Evolutionary conservation across 2,329 filamentous ascomycete species (phyloP).

Genomic region (Colletotrichum sp.): DNA sequence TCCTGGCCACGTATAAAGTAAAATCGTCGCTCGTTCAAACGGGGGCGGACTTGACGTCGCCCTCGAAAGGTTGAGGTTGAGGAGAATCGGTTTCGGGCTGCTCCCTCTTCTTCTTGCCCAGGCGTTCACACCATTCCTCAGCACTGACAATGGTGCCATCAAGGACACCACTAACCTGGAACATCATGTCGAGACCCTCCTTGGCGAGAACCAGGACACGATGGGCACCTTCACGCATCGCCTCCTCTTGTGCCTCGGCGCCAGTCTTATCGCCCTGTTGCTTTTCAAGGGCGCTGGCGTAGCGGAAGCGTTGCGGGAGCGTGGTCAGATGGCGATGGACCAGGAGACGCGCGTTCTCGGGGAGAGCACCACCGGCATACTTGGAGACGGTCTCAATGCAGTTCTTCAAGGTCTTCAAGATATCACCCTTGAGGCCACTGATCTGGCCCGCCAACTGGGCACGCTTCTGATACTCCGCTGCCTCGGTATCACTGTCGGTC

Average conservation of each 20-base stretch:
- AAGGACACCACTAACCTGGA: slow-evolving; percentile 85
- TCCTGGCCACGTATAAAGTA: background rate
- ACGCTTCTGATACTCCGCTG: slow-evolving; percentile 40
- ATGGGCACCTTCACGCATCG: slow-evolving; percentile 66
- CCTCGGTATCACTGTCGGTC: slow-evolving; percentile 21
- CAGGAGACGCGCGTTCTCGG: slow-evolving; percentile 83
- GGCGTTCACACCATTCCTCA: slow-evolving; percentile 85
- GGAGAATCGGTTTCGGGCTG: slow-evolving; percentile 26
- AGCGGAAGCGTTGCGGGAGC: slow-evolving; percentile 80
- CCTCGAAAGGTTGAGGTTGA: slow-evolving; percentile 27
- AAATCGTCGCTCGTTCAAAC: slow-evolving; percentile 11
- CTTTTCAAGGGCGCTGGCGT: slow-evolving; percentile 63
- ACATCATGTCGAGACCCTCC: slow-evolving; percentile 93
- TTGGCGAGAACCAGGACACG: slow-evolving; percentile 84
- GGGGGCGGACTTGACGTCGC: slow-evolving; percentile 30
- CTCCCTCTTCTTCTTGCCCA: slow-evolving; percentile 56
- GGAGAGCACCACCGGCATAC: slow-evolving; percentile 89
- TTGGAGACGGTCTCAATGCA: slow-evolving; percentile 86
- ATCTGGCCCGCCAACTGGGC: slow-evolving; percentile 66
- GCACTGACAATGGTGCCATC: slow-evolving; percentile 90
- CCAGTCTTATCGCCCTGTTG: slow-evolving; percentile 32
- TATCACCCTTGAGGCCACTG: slow-evolving; percentile 69
- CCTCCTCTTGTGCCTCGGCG: slow-evolving; percentile 38
- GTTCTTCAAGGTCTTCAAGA: slow-evolving; percentile 79
- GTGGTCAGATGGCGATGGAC: slow-evolving; percentile 86